phyloP scores from a whole-genome alignment of 441 rosid species.

The Croton laevigatus region DNA sequence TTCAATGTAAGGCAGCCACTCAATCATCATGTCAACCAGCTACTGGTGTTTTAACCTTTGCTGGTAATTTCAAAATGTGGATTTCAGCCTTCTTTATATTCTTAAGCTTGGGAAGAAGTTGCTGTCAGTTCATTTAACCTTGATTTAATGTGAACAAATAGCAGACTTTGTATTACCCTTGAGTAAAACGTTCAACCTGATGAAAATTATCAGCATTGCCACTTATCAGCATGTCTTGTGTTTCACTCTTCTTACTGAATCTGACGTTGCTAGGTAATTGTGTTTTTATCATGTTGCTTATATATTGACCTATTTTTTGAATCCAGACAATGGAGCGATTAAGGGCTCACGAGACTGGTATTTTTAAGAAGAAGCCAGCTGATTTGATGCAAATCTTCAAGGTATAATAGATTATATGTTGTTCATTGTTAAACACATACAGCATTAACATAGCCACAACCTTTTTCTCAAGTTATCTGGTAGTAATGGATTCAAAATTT shows the following conservation, averaged over 20 bases:
- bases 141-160: neutral
- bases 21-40: neutral
- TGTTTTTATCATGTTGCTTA: neutral
- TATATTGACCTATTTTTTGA: constrained; percentile 3
- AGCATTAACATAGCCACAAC: neutral
- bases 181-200: neutral
- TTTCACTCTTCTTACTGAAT: neutral
- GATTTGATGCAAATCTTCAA: constrained; percentile 94
- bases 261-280: neutral
- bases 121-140: neutral
- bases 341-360: constrained; percentile 77
- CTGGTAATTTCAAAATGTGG: neutral
- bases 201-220: neutral
- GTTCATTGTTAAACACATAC: neutral
- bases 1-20: neutral
- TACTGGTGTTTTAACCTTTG: neutral
- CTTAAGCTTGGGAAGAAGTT: neutral
- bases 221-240: neutral
- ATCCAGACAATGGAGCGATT: constrained; percentile 94
- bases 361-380: constrained; percentile 84
- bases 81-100: neutral
- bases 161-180: neutral
- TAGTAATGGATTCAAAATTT: neutral
- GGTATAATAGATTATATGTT: constrained; percentile 45
- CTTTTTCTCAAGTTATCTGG: neutral